Percentiles rank a stretch among this genome's conserved stretches.
Evolutionary conservation across 2,329 filamentous ascomycete species (phyloP).

Genomic region (Talaromyces sp.): DNA sequence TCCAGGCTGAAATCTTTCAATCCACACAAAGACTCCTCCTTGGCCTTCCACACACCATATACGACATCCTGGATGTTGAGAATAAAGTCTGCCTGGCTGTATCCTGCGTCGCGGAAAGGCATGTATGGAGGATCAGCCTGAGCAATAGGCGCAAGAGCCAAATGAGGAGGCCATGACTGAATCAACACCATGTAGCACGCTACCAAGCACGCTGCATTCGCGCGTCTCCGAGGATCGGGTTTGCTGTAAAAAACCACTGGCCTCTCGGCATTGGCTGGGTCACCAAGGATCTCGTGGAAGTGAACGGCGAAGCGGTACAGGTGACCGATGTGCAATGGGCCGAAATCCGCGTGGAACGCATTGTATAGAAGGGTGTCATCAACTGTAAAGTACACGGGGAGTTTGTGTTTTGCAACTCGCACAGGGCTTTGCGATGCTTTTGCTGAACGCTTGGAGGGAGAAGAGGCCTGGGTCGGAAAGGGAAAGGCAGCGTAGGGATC

Average conservation of each 20-base stretch:
- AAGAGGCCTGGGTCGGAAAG: slow-evolving; percentile 63
- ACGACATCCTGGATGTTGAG: slow-evolving; percentile 96
- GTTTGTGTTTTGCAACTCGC: slow-evolving; percentile 52
- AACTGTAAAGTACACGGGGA: slow-evolving; percentile 92
- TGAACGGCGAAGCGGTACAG: slow-evolving; percentile 94
- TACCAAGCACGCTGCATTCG: slow-evolving; percentile 87
- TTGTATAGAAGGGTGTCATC: slow-evolving; percentile 94
- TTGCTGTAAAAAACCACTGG: slow-evolving; percentile 96
- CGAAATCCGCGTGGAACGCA: slow-evolving; percentile 97
- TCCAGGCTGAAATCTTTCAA: slow-evolving; percentile 93
- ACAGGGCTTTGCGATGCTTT: slow-evolving; percentile 60
- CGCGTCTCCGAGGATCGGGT: slow-evolving; percentile 82
- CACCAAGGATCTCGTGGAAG: slow-evolving; percentile 90
- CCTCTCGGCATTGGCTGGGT: slow-evolving; percentile 82
- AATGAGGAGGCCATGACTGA: slow-evolving; percentile 93
- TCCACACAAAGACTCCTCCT: slow-evolving; percentile 88
- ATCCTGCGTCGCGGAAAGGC: slow-evolving; percentile 97
- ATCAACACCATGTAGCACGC: slow-evolving; percentile 99
- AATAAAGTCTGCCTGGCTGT: slow-evolving; percentile 96
- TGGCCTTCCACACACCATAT: slow-evolving; percentile 97
- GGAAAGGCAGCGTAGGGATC: slow-evolving; percentile 81
- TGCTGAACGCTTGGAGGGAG: slow-evolving; percentile 72
- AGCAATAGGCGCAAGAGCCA: slow-evolving; percentile 90
- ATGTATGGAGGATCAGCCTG: slow-evolving; percentile 97
- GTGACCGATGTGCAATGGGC: slow-evolving; percentile 94